Conservation (phyloP, 768 basidiomycete species). For the Pholiota molesta region DNA sequence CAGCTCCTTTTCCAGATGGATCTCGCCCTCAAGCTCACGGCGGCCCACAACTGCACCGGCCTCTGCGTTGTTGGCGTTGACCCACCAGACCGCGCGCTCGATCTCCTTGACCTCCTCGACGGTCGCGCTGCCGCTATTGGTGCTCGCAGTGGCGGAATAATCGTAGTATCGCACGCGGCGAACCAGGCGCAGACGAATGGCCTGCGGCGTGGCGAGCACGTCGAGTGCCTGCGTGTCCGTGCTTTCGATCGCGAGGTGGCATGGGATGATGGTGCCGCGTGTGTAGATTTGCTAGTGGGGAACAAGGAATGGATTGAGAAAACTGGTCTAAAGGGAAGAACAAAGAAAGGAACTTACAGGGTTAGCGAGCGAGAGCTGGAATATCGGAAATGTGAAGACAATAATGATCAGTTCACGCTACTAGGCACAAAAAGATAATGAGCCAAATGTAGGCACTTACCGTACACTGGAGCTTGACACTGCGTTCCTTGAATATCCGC, state of each 20-base stretch:
- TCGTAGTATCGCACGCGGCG: conserved; percentile 31
- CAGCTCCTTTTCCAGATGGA: conserved; percentile 32
- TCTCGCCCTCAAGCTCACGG: conserved; percentile 34
- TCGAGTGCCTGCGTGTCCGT: conserved; percentile 33
- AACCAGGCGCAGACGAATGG: conserved; percentile 28
- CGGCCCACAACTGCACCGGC: not conserved
- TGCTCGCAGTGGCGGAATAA: conserved; percentile 10
- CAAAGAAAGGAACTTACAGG: conserved; percentile 29
- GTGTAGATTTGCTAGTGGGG: conserved; percentile 35
- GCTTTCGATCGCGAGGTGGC: conserved; percentile 32
- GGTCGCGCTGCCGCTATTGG: not conserved
- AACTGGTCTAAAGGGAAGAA: not conserved
- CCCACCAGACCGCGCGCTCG: conserved; percentile 34
- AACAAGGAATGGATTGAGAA: not conserved
- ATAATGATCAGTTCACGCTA: not conserved
- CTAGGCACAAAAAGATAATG: not conserved
- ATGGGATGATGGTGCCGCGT: conserved; percentile 43
- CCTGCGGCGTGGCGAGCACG: conserved; percentile 26
- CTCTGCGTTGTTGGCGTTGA: not conserved
- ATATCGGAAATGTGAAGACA: not conserved
- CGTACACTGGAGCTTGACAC: conserved; percentile 29
- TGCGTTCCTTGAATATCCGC: conserved; percentile 23
- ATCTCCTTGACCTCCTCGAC: conserved; percentile 18
- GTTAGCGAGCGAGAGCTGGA: conserved; percentile 37
- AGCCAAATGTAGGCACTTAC: conserved; percentile 20